Conservation (phyloP, 2,329 filamentous ascomycete species). For the Xylariaceae sp. region DNA sequence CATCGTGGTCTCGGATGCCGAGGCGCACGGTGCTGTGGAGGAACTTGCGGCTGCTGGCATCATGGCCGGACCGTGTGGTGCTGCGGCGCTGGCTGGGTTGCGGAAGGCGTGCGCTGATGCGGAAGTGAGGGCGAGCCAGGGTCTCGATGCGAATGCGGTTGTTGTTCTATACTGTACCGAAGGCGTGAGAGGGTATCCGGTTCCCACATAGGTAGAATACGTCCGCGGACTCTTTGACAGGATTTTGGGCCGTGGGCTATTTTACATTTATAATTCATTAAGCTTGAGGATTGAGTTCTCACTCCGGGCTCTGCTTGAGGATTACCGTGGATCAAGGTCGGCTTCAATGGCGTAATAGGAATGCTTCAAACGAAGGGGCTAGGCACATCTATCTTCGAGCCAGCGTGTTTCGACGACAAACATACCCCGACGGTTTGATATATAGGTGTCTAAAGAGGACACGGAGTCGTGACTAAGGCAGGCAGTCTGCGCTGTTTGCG, state of each 20-base stretch:
- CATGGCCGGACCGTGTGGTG: conserved; percentile 31
- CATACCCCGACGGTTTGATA: too few relatives aligned
- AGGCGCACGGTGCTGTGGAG: conserved; percentile 54
- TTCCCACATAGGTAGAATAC: conserved; percentile 29
- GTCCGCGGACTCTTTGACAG: too few relatives aligned
- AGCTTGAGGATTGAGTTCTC: not conserved
- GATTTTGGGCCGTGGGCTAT: too few relatives aligned
- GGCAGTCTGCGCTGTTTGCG: too few relatives aligned
- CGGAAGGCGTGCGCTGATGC: conserved; percentile 37
- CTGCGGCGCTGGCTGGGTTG: conserved; percentile 49
- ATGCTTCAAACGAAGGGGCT: too few relatives aligned
- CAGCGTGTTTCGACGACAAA: too few relatives aligned
- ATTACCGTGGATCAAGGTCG: too few relatives aligned
- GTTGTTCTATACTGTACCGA: conserved; percentile 65
- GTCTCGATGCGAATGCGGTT: conserved; percentile 43
- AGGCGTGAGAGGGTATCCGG: conserved; percentile 48
- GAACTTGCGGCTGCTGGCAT: conserved; percentile 40
- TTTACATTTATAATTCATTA: too few relatives aligned
- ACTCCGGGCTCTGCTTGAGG: not conserved
- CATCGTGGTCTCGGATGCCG: conserved; percentile 54
- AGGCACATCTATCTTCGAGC: too few relatives aligned
- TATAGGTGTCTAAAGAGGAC: too few relatives aligned
- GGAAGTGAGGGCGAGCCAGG: conserved; percentile 29
- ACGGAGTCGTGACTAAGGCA: too few relatives aligned
- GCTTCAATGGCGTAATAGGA: too few relatives aligned